These are phyloP conservation scores for Penicillium mononematosum DNA, from an alignment of 495 filamentous ascomycete genomes.

Conservation along the genomic window DNA sequence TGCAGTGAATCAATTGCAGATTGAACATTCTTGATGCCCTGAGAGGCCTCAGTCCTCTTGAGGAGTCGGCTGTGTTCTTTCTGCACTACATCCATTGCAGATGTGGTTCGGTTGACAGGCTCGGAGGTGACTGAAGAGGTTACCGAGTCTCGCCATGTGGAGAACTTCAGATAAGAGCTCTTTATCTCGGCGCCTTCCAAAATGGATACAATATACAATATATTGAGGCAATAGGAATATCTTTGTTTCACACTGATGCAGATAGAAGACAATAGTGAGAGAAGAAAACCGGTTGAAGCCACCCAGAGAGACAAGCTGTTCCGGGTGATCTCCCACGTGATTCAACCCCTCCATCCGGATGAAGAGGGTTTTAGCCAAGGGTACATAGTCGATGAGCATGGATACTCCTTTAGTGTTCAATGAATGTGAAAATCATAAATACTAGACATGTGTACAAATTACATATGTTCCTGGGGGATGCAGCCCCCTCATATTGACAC, in stretches of 20 bases:
- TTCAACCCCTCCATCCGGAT: not conserved
- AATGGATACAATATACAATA: not conserved
- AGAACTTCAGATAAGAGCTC: not conserved
- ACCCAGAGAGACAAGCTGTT: not conserved
- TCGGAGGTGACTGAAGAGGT: slow-evolving; percentile 24
- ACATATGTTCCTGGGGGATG: too few relatives aligned
- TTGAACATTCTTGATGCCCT: slow-evolving; percentile 73
- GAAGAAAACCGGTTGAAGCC: not conserved
- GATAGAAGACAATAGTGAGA: not conserved
- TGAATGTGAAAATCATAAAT: too few relatives aligned
- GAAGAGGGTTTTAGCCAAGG: too few relatives aligned
- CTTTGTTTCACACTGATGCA: not conserved
- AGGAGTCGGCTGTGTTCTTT: slow-evolving; percentile 70
- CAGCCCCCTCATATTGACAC: too few relatives aligned
- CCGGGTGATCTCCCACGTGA: slow-evolving; percentile 2
- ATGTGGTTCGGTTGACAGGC: slow-evolving; percentile 8
- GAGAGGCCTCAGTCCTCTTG: slow-evolving; percentile 65
- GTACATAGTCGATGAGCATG: not conserved
- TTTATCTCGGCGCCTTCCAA: slow-evolving; percentile 1
- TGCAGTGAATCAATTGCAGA: slow-evolving; percentile 73
- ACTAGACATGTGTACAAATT: too few relatives aligned
- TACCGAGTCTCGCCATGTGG: slow-evolving; percentile 28
- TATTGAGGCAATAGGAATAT: not conserved
- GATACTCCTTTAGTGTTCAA: too few relatives aligned
- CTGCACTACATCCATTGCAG: slow-evolving; percentile 66